Base-by-base conservation (phyloP, 345 rosid species). In the Lepidium didymum region DNA sequence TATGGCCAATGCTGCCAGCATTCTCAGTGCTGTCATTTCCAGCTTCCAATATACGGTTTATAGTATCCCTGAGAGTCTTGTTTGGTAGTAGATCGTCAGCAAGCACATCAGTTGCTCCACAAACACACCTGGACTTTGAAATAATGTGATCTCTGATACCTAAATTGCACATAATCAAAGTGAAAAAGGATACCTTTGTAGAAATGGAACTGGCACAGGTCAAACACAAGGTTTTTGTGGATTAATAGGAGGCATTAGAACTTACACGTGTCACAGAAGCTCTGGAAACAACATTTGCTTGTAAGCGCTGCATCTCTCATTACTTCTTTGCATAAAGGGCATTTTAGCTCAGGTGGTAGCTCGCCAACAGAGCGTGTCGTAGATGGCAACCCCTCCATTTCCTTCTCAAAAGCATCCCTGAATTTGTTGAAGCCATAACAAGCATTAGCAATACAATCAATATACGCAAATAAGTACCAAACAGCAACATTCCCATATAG, bases 401-500 rank as follows among this genome's bases (percentile, higher is more conserved):
- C 97, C 76, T 76, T 95, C 82, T 95, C 99, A 82, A 95, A 95
- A 64, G 96, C 99, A 80, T 90, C 99, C 85, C 97, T 95, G 79
- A 50, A 65, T 15, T 68, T 10, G 58, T 70, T 16, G 25, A 60
- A 18, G 34, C 59, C 46, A 56, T 23, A 55, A 33, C 45, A 51
- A 18, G 3, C 13, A 77, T 25, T 51, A 42, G 34, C 35, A 29
- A 23, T 55, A 46, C 41, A 21, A 61, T 42, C 14, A 55, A 56
- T 59, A 4, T 27, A 34, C 40, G 62, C 0, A 31, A 43, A 27
- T 38, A 40, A 38, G 18, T 34, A 8, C 54, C 52, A 70, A 12
- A 42, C 0, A 62, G 31, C 51, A 64, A n/a, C 33, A 60, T 9
- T 40, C 56, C 27, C 37, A 36, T 11, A 52, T 43, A 29, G 1